These are phyloP conservation scores for Ascochyta lentis DNA, from an alignment of 2,329 filamentous ascomycete genomes.

Conservation along the genomic window DNA sequence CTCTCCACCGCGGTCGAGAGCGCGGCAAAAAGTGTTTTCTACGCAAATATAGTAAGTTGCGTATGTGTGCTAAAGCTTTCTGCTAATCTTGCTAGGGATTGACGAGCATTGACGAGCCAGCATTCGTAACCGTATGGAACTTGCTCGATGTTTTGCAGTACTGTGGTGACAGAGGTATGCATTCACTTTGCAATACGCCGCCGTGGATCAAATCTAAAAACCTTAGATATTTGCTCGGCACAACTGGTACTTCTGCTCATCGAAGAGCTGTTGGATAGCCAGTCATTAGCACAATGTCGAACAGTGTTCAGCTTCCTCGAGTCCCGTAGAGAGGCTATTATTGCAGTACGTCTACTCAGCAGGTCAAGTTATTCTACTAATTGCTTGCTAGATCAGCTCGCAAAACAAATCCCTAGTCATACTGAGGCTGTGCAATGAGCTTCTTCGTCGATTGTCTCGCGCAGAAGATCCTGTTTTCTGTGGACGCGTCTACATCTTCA, in stretches of 20 bases:
- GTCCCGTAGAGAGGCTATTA: conserved; percentile 87
- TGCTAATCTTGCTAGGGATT: conserved; percentile 63
- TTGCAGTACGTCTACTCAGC: conserved; percentile 62
- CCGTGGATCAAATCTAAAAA: conserved; percentile 12
- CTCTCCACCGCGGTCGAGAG: conserved; percentile 78
- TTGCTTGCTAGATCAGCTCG: conserved; percentile 37
- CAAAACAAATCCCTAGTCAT: conserved; percentile 83
- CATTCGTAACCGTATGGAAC: conserved; percentile 89
- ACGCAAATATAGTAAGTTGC: conserved; percentile 72
- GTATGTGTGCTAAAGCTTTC: not conserved
- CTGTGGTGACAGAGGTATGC: conserved; percentile 80
- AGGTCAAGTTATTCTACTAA: conserved; percentile 29
- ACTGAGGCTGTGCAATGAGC: conserved; percentile 91
- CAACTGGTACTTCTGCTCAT: conserved; percentile 87
- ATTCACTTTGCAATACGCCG: conserved; percentile 45
- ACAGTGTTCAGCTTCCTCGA: conserved; percentile 95
- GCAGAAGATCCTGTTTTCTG: conserved; percentile 98
- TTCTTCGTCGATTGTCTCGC: conserved; percentile 89
- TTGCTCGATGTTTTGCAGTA: conserved; percentile 90
- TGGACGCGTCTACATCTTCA: conserved; percentile 95
- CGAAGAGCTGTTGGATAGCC: conserved; percentile 93
- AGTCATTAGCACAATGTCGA: conserved; percentile 90
- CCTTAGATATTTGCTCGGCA: conserved; percentile 67
- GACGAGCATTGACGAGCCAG: conserved; percentile 76
- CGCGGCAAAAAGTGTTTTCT: conserved; percentile 81